Evolutionary conservation across 2,329 filamentous ascomycete species (phyloP).

Genomic region (Zasmidium cellare): DNA sequence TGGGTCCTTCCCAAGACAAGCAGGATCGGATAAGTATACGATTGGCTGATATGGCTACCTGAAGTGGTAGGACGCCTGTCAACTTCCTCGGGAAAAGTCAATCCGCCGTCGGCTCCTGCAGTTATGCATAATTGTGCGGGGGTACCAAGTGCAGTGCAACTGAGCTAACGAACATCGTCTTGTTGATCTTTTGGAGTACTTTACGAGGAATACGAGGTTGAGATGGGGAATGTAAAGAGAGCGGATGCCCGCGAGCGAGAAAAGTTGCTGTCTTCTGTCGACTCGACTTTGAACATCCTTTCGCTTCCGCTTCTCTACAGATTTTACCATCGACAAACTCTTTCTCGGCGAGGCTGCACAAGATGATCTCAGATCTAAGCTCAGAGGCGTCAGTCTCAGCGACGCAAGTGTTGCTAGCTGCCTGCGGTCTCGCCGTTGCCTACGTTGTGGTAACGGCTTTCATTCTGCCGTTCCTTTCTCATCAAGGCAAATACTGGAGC

Average conservation of each 20-base stretch:
- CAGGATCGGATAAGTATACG: neutral
- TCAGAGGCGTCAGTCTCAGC: neutral
- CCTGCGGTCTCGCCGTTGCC: slow-evolving; percentile 11
- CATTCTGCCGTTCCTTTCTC: slow-evolving; percentile 12
- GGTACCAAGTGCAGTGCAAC: neutral
- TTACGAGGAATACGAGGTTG: neutral
- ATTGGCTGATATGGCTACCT: neutral
- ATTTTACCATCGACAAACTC: too few relatives aligned
- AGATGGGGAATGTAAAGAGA: neutral
- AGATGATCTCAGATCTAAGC: neutral
- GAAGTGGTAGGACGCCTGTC: neutral
- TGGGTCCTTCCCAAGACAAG: neutral
- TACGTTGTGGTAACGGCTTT: slow-evolving; percentile 11
- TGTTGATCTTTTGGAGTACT: neutral
- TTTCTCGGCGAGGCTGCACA: too few relatives aligned
- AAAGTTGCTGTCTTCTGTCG: neutral
- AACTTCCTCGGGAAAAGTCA: neutral
- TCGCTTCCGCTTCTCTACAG: too few relatives aligned
- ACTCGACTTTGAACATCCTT: too few relatives aligned
- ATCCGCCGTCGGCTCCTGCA: neutral
- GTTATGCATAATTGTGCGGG: neutral
- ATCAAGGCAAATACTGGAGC: slow-evolving; percentile 12
- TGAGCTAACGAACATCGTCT: neutral
- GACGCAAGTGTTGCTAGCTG: slow-evolving; percentile 9
- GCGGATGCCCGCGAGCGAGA: neutral